These are phyloP conservation scores for Neocallimastix lanati DNA, from an alignment of 192 early-diverging fungal genomes.

Conservation along the genomic window DNA sequence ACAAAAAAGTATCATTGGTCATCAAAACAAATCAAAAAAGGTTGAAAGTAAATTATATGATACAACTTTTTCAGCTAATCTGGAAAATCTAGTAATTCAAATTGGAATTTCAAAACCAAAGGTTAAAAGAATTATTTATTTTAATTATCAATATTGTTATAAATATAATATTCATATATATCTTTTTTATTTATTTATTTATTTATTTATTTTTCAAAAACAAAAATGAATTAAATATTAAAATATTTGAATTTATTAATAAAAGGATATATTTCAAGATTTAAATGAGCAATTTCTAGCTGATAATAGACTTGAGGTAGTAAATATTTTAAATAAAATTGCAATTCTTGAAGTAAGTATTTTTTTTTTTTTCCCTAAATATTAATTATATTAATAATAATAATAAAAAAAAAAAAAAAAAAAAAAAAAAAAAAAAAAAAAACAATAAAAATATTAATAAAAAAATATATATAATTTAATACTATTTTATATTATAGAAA, in stretches of 20 bases:
- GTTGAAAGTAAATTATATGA: background rate
- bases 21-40: background rate
- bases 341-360: background rate
- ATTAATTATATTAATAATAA: too few relatives aligned
- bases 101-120: background rate
- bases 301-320: background rate
- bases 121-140: background rate
- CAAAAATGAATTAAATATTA: too few relatives aligned
- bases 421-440: too few relatives aligned
- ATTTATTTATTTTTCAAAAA: too few relatives aligned
- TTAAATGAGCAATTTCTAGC: background rate
- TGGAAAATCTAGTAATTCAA: background rate
- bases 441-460: too few relatives aligned
- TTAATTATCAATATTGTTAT: too few relatives aligned
- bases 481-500: background rate
- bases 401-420: too few relatives aligned
- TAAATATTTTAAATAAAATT: background rate
- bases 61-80: background rate
- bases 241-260: too few relatives aligned
- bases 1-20: background rate
- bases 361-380: too few relatives aligned
- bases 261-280: background rate
- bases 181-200: too few relatives aligned
- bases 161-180: too few relatives aligned
- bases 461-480: too few relatives aligned